Evolutionary conservation across 2,329 filamentous ascomycete species (phyloP), one percentile per base, ranked within the genome.

Genomic region (Leptodontidium sp.): DNA sequence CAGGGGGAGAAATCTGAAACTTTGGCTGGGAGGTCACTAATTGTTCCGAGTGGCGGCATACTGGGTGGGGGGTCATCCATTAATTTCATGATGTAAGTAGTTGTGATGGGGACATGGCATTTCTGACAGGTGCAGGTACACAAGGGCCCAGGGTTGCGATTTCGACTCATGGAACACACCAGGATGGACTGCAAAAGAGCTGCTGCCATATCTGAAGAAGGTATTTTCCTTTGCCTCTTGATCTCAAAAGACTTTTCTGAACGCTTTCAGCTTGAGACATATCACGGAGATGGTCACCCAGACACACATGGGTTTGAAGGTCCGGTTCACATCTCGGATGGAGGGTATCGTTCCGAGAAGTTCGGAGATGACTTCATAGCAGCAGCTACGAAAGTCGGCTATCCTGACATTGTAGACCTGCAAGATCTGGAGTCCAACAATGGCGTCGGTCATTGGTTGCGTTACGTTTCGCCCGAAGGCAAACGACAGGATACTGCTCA

Each of bases 401-500:
- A 82, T 72, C 78, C 80, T 0, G 82, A 87, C 68, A 77, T 85
- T 4, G 75, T 80, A n/a, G 86, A 90, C 65, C 65, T 87, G 15
- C 82, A 87, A 50, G 80, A 82, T 55, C 78, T 89, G 0, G 80
- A 85, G 0, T 65, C 57, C 5, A 67, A 50, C 17, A 65, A 68
- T 52, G 76, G 74, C 71, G 74, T 78, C n/a, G 74, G 82, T 73
- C 77, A 83, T 64, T 81, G 81, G 78, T 73, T 81, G 40, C 78
- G 82, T 26, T 87, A 84, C 67, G 79, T 87, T 6, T 77, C 77
- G 0, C 79, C 79, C 0, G 82, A 86, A 0, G 86, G 86, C 14
- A 79, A 78, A 49, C 83, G 87, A 7, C 85, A 87, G 71, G 87
- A 89, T 70, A 79, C 86, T 1, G 87, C 86, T 0, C 82, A 84